Percentiles rank a stretch among this genome's conserved stretches.
phyloP scores from a whole-genome alignment of 768 basidiomycete genomes.

The Collybia nuda region DNA sequence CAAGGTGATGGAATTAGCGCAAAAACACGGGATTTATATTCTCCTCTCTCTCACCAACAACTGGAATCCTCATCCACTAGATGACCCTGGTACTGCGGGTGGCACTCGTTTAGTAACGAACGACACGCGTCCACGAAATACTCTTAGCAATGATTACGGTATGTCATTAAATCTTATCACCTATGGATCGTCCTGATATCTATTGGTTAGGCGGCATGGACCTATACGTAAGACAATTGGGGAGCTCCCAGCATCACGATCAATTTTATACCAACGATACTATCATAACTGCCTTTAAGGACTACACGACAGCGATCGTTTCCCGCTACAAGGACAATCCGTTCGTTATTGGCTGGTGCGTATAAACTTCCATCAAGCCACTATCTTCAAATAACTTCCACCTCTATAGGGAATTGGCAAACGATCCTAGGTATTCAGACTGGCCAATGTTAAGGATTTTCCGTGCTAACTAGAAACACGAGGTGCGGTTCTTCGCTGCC shows the following conservation, averaged over 20 bases:
- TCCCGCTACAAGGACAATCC: slow-evolving; percentile 52
- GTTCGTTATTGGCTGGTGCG: slow-evolving; percentile 47
- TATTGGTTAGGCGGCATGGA: slow-evolving; percentile 56
- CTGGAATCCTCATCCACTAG: slow-evolving; percentile 35
- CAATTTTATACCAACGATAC: slow-evolving; percentile 53
- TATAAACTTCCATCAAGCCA: not conserved
- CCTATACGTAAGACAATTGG: slow-evolving; percentile 52
- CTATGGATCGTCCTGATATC: not conserved
- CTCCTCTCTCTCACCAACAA: slow-evolving; percentile 45
- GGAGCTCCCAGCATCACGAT: slow-evolving; percentile 41
- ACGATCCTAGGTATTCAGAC: slow-evolving; percentile 51
- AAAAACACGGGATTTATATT: slow-evolving; percentile 37
- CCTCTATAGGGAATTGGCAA: slow-evolving; percentile 54
- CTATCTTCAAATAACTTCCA: not conserved
- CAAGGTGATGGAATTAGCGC: slow-evolving; percentile 39
- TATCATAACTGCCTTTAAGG: slow-evolving; percentile 50
- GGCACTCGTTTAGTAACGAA: slow-evolving; percentile 24
- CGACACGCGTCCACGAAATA: slow-evolving; percentile 45
- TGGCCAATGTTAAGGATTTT: not conserved
- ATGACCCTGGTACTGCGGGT: not conserved
- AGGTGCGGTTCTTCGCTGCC: slow-evolving; percentile 57
- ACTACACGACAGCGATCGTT: slow-evolving; percentile 53
- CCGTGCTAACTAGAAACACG: slow-evolving; percentile 3
- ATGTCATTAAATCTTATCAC: slow-evolving; percentile 8
- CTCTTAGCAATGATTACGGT: slow-evolving; percentile 63